These are phyloP conservation scores for Pseudogymnoascus sp. DNA, from an alignment of 2,329 filamentous ascomycete species.

Conservation along the genomic window DNA sequence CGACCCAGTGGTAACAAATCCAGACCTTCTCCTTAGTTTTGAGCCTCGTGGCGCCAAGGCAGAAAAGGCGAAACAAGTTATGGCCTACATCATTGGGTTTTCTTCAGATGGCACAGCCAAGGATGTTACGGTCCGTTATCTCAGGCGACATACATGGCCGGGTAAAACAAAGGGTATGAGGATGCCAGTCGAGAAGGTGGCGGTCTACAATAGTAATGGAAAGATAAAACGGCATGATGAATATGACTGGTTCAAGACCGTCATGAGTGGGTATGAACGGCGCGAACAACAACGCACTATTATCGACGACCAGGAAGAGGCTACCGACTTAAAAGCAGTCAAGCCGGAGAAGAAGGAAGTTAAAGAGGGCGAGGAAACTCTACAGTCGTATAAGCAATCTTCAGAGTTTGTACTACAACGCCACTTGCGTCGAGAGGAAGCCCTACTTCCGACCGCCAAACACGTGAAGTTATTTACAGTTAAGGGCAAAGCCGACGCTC, in stretches of 20 bases:
- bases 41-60: conserved; percentile 78
- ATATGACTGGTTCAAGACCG: conserved; percentile 80
- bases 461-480: conserved; percentile 68
- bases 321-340: conserved; percentile 65
- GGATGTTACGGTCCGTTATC: conserved; percentile 86
- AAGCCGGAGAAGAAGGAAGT: conserved; percentile 65
- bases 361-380: conserved; percentile 68
- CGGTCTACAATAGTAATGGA: conserved; percentile 68
- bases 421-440: conserved; percentile 87
- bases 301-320: conserved; percentile 72
- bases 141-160: conserved; percentile 73
- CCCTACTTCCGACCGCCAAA: conserved; percentile 59
- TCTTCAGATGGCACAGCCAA: conserved; percentile 82
- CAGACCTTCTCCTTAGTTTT: conserved; percentile 65
- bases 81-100: conserved; percentile 81
- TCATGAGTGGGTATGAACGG: conserved; percentile 65
- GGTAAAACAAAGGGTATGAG: conserved; percentile 84
- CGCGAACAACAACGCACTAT: conserved; percentile 49
- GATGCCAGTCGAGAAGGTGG: conserved; percentile 70
- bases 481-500: conserved; percentile 64
- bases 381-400: conserved; percentile 83
- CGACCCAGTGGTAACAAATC: conserved; percentile 59
- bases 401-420: conserved; percentile 77
- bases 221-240: conserved; percentile 70
- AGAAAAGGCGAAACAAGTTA: conserved; percentile 79